phyloP scores from a whole-genome alignment of 208 protist species.

The Phytomonas francai region DNA sequence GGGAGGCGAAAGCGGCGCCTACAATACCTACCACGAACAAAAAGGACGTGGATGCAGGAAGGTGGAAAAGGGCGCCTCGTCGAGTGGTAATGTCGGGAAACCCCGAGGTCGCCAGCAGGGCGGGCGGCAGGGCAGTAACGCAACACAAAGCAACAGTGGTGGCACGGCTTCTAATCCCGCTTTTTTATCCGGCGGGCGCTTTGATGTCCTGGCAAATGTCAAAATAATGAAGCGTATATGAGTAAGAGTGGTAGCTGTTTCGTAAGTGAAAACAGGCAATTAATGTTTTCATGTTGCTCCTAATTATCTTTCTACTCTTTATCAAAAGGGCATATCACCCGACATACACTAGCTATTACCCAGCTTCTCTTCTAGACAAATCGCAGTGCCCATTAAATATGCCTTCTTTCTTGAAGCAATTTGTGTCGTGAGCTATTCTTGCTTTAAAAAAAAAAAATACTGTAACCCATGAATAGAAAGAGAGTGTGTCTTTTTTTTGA shows the following conservation, averaged over 20 bases:
- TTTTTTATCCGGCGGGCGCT: constrained; percentile 23
- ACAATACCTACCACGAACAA: neutral
- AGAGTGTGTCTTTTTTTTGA: neutral
- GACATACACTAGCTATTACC: neutral
- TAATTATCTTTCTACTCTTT: neutral
- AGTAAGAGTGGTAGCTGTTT: constrained; percentile 2
- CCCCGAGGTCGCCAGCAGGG: neutral
- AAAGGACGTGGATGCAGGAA: neutral
- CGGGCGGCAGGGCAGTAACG: constrained; percentile 4
- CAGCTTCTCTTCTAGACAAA: neutral
- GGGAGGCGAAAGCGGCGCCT: neutral
- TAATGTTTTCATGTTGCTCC: neutral
- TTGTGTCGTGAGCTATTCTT: neutral
- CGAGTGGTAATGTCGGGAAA: neutral
- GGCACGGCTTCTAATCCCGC: constrained; percentile 3
- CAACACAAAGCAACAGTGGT: constrained; percentile 10
- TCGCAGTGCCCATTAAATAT: no score
- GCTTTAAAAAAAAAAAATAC: neutral
- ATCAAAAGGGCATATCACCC: neutral
- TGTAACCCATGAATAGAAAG: neutral
- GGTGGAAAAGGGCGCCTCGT: neutral
- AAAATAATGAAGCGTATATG: neutral
- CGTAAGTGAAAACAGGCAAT: constrained; percentile 9
- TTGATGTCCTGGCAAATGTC: constrained; percentile 16
- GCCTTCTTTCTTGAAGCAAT: neutral